Percentiles rank a stretch among this genome's conserved stretches.
phyloP scores from a whole-genome alignment of 2,329 filamentous ascomycete species.

The Septoria linicola region DNA sequence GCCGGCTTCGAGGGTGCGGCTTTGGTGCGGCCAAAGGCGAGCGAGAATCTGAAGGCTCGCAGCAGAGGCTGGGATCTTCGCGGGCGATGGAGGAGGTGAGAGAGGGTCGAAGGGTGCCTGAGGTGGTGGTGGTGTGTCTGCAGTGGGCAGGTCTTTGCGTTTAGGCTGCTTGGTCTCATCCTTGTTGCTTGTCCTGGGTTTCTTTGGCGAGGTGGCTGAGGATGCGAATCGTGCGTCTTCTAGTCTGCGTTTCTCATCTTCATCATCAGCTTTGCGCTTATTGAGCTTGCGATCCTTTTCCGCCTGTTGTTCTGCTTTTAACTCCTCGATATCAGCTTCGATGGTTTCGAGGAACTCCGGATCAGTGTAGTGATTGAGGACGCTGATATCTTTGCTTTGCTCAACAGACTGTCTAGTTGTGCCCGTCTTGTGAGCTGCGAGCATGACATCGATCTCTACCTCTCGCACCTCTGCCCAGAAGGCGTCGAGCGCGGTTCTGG shows the following conservation, averaged over 20 bases:
- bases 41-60: neutral
- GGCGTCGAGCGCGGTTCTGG: neutral
- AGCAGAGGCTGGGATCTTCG: neutral
- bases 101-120: neutral
- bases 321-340: neutral
- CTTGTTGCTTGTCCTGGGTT: neutral
- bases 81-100: neutral
- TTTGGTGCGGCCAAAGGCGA: slow-evolving; percentile 3
- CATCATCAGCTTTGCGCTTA: slow-evolving; percentile 2
- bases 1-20: neutral
- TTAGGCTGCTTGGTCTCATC: neutral
- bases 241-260: neutral
- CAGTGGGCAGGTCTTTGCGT: neutral
- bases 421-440: neutral
- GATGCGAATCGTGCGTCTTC: neutral
- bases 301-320: neutral
- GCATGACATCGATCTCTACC: neutral
- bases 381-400: neutral
- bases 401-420: neutral
- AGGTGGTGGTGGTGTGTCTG: neutral
- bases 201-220: neutral
- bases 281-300: neutral
- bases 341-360: neutral
- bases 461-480: slow-evolving; percentile 8
- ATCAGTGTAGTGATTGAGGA: slow-evolving; percentile 1